Percentiles rank a stretch among this genome's conserved stretches.
These are phyloP conservation scores for Lichtheimia ramosa DNA, from an alignment of 371 early-diverging fungal species.

Conservation along the genomic window DNA sequence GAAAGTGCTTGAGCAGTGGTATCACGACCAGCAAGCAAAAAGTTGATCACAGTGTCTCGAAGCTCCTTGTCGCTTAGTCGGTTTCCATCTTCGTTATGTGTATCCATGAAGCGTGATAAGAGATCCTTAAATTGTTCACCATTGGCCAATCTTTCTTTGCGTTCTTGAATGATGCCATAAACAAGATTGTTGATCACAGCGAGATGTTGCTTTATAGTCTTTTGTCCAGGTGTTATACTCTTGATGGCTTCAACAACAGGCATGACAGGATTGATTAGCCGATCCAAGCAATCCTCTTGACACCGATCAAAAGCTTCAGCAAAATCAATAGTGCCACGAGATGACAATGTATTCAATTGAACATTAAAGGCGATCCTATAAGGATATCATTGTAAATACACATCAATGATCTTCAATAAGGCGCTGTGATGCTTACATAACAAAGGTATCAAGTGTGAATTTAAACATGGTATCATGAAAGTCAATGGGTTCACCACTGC, in stretches of 20 bases:
- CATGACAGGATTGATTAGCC: slow-evolving; percentile 46
- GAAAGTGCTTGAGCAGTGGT: slow-evolving; percentile 72
- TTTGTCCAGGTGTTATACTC: slow-evolving; percentile 10
- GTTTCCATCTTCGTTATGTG: slow-evolving; percentile 53
- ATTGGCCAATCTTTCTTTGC: slow-evolving; percentile 14
- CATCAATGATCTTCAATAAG: no score
- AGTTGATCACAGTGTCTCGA: slow-evolving; percentile 67
- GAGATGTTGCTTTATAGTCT: slow-evolving; percentile 36
- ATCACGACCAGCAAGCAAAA: slow-evolving; percentile 68
- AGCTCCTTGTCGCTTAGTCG: slow-evolving; percentile 45
- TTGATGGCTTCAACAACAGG: slow-evolving; percentile 22
- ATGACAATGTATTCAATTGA: slow-evolving; percentile 44
- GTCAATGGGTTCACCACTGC: slow-evolving; percentile 27
- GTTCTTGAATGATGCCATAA: slow-evolving; percentile 34
- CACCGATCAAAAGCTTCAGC: slow-evolving; percentile 58
- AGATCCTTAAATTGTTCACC: slow-evolving; percentile 48
- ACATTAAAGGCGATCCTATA: not conserved
- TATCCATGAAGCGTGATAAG: slow-evolving; percentile 59
- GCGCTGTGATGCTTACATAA: slow-evolving; percentile 23
- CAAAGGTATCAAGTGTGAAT: slow-evolving; percentile 56
- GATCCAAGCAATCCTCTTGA: slow-evolving; percentile 35
- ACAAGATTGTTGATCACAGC: slow-evolving; percentile 48
- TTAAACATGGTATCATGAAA: slow-evolving; percentile 43
- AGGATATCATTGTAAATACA: not conserved
- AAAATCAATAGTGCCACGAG: slow-evolving; percentile 39